Percentiles rank a stretch among this genome's conserved stretches.
Conservation (phyloP, 2,329 filamentous ascomycete genomes). For the Seiridium unicorne region DNA sequence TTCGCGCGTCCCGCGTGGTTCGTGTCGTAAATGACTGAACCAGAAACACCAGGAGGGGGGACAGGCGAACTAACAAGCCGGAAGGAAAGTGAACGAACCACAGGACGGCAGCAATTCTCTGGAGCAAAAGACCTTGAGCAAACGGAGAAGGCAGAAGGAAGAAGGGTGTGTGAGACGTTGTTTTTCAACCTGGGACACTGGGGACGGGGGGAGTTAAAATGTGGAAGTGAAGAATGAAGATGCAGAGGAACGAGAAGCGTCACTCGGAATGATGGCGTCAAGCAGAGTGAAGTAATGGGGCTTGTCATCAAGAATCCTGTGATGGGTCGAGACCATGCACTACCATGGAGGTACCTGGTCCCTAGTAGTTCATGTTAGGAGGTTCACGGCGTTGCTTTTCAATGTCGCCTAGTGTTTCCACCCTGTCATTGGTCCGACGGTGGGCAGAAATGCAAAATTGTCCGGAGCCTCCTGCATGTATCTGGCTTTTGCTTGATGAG, state of each 20-base stretch:
- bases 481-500: background rate
- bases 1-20: slow-evolving; percentile 27
- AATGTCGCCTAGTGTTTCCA: background rate
- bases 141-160: slow-evolving; percentile 15
- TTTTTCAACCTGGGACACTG: slow-evolving; percentile 25
- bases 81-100: slow-evolving; percentile 17
- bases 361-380: background rate
- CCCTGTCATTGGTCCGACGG: slow-evolving; percentile 1
- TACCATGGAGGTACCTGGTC: slow-evolving; percentile 26
- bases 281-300: slow-evolving; percentile 22
- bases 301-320: slow-evolving; percentile 22
- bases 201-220: slow-evolving; percentile 18
- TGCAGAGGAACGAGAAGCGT: slow-evolving; percentile 25
- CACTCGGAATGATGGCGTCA: slow-evolving; percentile 18
- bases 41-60: slow-evolving; percentile 14
- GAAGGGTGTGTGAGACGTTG: slow-evolving; percentile 26
- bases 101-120: slow-evolving; percentile 18
- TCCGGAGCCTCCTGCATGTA: background rate
- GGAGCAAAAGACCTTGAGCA: slow-evolving; percentile 16
- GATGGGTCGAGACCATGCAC: slow-evolving; percentile 24
- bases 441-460: slow-evolving; percentile 4
- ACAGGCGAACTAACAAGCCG: slow-evolving; percentile 2
- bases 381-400: slow-evolving; percentile 1
- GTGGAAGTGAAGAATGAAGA: slow-evolving; percentile 17
- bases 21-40: slow-evolving; percentile 25